Base-by-base conservation (phyloP, 148 eudicot genomes). In the Heliosperma pusillum region DNA sequence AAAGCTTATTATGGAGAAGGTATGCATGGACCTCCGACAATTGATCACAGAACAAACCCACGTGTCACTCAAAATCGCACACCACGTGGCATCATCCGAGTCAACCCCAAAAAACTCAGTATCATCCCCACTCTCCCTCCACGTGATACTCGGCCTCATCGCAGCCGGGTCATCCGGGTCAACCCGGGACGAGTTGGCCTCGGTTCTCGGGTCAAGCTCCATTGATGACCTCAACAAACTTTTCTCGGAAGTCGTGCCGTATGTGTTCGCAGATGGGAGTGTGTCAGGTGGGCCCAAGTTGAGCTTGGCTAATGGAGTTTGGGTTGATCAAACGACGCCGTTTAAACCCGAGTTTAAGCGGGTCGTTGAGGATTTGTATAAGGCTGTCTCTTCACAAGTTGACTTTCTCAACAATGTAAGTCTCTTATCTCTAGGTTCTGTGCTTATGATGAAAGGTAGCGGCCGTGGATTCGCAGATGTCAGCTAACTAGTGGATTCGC, bases 81-180 rank as follows among this genome's bases (percentile, higher is more conserved):
- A 57, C 60, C 60, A 57, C 60, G 60, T 57, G 60, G 60, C 60
- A 57, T 57, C 60, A n/a, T 1, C 10, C 4, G 24, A 17, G 24
- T 57, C 60, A 57, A 17, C 60, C 22, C 60, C 60, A 20, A 57
- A 11, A 17, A 57, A 95, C 86, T 33, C 80, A 12, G 89, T 92
- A 1, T 85, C 87, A 83, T 95, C 97, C 7, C 98, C 97, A 0
- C 83, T 87, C 1, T 95, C 97, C 7, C 75, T 92, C 74, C 90
- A 90, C 55, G 88, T 88, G 2, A 82, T 89, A 0, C 74, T 95
- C 29, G 77, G 88, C 82, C 9, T 92, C 74, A 84, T 94, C 70
- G 90, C 96, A 3, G 77, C 96, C 67, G 98, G 97, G 5, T 89
- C 97, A 53, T 59, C 72, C 5, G 88, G 89, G 81, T 77, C 83